Base-by-base conservation (phyloP, 2,329 filamentous ascomycete species). In the Ascocoryne sarcoides region DNA sequence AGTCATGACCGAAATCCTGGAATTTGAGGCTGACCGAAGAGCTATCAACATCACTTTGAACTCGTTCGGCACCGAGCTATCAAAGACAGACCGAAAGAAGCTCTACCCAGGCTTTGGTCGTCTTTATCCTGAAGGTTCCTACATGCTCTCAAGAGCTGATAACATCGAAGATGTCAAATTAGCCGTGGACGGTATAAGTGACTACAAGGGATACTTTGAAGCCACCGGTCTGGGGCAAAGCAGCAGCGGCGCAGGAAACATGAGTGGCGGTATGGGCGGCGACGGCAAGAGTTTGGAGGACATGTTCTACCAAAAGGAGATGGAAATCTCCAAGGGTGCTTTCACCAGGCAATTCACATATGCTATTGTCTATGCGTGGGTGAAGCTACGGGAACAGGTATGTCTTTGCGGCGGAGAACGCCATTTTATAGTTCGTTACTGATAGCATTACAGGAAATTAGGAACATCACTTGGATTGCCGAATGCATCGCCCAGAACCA, bases 401-500 rank as follows among this genome's bases (percentile, higher is more conserved):
- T 62, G 80, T 62, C 4, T 17, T 8, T 10, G 10, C 15, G n/a
- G n/a, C n/a, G n/a, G n/a, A n/a, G n/a, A n/a, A n/a, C n/a, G n/a
- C n/a, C n/a, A n/a, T n/a, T n/a, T n/a, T n/a, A n/a, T n/a, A n/a
- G n/a, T n/a, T n/a, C n/a, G n/a, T 29, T 38, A 40, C 60, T 67
- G 56, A 71, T 56, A 18, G 30, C 4, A 15, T 3, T 15, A 5
- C 47, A 96, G 89, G 92, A 98, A 83, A 95, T 96, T 57, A 84
- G 92, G 51, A 98, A 98, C 66, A 95, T 98, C 59, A 96, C 92
- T 37, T 98, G 92, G 92, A 98, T 98, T 64, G 84, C 92, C 16
- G 92, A 98, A 66, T 98, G 92, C 68, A 98, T 98, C 75, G 92
- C 92, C 41, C 92, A 98, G 68, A 95, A 95, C 70, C 92, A 98